Evolutionary conservation across 805 yeast genomes (phyloP), one percentile per base, ranked within the genome.

Genomic region (Naumovozyma baii): DNA sequence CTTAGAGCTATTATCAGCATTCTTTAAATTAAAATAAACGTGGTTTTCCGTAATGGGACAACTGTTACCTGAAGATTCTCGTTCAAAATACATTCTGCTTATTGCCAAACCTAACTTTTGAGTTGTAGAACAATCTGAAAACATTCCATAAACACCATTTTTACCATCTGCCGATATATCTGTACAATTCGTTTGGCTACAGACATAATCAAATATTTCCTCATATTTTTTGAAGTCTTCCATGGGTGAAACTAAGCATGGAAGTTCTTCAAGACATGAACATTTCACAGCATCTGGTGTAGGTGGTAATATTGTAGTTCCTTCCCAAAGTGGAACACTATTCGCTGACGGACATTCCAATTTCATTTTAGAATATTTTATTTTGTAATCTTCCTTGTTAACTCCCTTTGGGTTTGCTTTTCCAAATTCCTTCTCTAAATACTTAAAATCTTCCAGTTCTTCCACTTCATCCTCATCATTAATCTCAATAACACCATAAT

Each of bases 401-500:
- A 65, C 64, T 36, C 66, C 64, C 14, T 67, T 58, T 48, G 83
- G 83, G 31, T 66, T 50, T 43, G 74, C 69, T 26, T 57, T 51
- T 28, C 60, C 57, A 42, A 74, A 74, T 53, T 78, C 74, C 18
- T 73, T 64, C 47, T 72, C 70, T 55, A 76, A 73, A 64, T 71
- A 67, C 48, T 62, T 53, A 63, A 71, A 83, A 59, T 83, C 90
- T 10, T 66, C 64, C 58, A 79, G 64, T 39, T 83, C 75, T 18
- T 66, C 60, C 35, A 78, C 76, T 5, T 59, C 42, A 25, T 64
- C 66, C 40, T 60, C 55, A 33, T 64, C 63, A 38, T 60, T 57
- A 43, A 76, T 59, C 43, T 71, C 49, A 30, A 82, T 86, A 48
- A 82, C 76, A 50, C 94, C 90, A 55, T 79, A 82, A 51, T 78